A percentile compares a stretch with the other conserved stretches of the same genome.
phyloP scores from a whole-genome alignment of 2,329 filamentous ascomycete species.

The Rosellinia necatrix region DNA sequence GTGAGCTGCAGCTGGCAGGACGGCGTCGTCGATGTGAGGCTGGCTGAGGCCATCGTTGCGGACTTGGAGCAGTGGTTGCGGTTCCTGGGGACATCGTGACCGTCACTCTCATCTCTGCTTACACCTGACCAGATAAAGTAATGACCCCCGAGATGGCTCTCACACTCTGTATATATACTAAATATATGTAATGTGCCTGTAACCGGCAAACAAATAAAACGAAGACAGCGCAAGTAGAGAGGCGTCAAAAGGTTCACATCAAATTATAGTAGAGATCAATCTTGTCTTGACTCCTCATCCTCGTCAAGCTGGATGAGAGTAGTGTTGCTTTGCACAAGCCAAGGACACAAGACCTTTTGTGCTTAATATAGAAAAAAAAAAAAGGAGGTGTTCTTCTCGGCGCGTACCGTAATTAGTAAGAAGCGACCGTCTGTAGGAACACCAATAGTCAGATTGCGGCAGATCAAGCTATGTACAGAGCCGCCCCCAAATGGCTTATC shows the following conservation, averaged over 20 bases:
- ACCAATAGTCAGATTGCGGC: not conserved
- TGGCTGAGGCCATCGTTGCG: constrained; percentile 29
- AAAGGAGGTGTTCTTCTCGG: not conserved
- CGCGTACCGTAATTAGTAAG: not conserved
- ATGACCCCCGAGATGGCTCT: not conserved
- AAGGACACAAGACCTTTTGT: too few relatives aligned
- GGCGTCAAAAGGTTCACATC: too few relatives aligned
- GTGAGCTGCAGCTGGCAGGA: constrained; percentile 34
- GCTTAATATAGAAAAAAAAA: too few relatives aligned
- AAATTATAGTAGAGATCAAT: too few relatives aligned
- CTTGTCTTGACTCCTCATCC: too few relatives aligned
- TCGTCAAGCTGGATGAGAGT: too few relatives aligned
- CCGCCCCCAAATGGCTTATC: not conserved
- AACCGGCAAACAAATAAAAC: too few relatives aligned
- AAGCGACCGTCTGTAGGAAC: not conserved
- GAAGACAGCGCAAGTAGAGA: too few relatives aligned
- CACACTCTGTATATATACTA: too few relatives aligned
- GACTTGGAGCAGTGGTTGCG: constrained; percentile 32
- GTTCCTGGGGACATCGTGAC: constrained; percentile 7
- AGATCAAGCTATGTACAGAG: constrained; percentile 6
- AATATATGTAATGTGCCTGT: too few relatives aligned
- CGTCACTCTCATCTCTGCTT: not conserved
- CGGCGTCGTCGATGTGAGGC: constrained; percentile 26
- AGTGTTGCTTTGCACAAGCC: too few relatives aligned
- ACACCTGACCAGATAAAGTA: not conserved